A percentile compares a stretch with the other conserved stretches of the same genome.
phyloP scores from a whole-genome alignment of 768 basidiomycete species.

The Amanita fuliginea region DNA sequence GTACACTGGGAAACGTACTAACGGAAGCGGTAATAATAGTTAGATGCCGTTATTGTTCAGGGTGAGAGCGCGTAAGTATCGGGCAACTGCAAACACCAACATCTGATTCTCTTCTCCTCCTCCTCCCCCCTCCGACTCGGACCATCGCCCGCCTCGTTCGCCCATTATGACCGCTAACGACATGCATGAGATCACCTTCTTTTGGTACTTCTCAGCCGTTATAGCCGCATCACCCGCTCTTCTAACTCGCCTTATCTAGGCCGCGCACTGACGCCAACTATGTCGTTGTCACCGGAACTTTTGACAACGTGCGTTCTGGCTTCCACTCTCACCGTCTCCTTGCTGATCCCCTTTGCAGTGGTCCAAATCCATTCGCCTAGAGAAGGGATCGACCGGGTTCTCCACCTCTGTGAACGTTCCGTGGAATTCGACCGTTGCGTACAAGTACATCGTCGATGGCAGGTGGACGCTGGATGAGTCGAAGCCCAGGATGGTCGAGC shows the following conservation, averaged over 20 bases:
- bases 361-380: slow-evolving; percentile 45
- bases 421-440: slow-evolving; percentile 51
- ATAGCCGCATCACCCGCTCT: not conserved
- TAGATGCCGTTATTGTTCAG: slow-evolving; percentile 2
- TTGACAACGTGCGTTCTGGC: slow-evolving; percentile 51
- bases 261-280: slow-evolving; percentile 40
- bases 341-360: slow-evolving; percentile 28
- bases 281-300: slow-evolving; percentile 68
- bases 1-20: slow-evolving; percentile 73
- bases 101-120: not conserved
- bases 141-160: not conserved
- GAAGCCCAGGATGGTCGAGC: slow-evolving; percentile 51
- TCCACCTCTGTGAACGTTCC: slow-evolving; percentile 41
- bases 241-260: slow-evolving; percentile 26
- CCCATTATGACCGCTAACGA: slow-evolving; percentile 13
- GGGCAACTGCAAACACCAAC: not conserved
- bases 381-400: slow-evolving; percentile 45
- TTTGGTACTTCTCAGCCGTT: slow-evolving; percentile 28
- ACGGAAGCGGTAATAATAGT: slow-evolving; percentile 1
- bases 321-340: not conserved
- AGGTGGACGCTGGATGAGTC: slow-evolving; percentile 44
- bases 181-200: slow-evolving; percentile 40
- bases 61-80: not conserved
- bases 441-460: slow-evolving; percentile 79
- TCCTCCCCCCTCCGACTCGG: not conserved